These are phyloP conservation scores for Phytophthora ohioensis DNA, from an alignment of 352 stramenopile genomes.

Conservation along the genomic window DNA sequence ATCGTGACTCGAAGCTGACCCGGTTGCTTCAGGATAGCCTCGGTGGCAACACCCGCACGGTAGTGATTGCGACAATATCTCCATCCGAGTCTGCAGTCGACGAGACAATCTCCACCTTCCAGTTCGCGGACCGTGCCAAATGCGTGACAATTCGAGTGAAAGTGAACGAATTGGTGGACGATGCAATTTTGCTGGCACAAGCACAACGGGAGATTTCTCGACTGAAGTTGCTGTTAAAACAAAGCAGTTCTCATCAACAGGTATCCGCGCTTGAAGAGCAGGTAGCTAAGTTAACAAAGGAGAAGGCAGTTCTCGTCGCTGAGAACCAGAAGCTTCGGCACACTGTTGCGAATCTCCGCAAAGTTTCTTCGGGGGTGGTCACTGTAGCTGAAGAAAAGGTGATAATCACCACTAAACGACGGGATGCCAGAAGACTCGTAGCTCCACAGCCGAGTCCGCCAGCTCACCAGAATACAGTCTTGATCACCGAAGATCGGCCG, in stretches of 20 bases:
- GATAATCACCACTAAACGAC: neutral
- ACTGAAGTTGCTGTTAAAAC: slow-evolving; percentile 68
- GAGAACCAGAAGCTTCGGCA: slow-evolving; percentile 69
- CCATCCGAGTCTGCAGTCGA: slow-evolving; percentile 80
- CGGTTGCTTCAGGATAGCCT: slow-evolving; percentile 90
- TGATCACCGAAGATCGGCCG: slow-evolving; percentile 6
- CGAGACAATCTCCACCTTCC: slow-evolving; percentile 92
- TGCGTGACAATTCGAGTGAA: slow-evolving; percentile 77
- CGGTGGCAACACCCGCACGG: slow-evolving; percentile 90
- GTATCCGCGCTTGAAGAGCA: slow-evolving; percentile 57
- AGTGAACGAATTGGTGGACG: slow-evolving; percentile 86
- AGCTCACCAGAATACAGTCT: slow-evolving; percentile 2
- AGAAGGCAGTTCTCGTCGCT: slow-evolving; percentile 50
- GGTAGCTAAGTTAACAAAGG: slow-evolving; percentile 43
- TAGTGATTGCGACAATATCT: slow-evolving; percentile 91
- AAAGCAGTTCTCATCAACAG: slow-evolving; percentile 45
- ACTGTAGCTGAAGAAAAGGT: slow-evolving; percentile 10
- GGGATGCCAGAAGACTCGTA: slow-evolving; percentile 4
- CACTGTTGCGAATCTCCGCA: slow-evolving; percentile 31
- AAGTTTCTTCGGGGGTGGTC: slow-evolving; percentile 6
- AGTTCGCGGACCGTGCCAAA: slow-evolving; percentile 90
- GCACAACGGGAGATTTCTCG: slow-evolving; percentile 77
- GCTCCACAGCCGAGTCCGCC: slow-evolving; percentile 1
- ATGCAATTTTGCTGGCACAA: slow-evolving; percentile 77
- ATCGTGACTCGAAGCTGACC: slow-evolving; percentile 98